phyloP scores from a whole-genome alignment of 345 rosid species.

The Sonneratia alba region DNA sequence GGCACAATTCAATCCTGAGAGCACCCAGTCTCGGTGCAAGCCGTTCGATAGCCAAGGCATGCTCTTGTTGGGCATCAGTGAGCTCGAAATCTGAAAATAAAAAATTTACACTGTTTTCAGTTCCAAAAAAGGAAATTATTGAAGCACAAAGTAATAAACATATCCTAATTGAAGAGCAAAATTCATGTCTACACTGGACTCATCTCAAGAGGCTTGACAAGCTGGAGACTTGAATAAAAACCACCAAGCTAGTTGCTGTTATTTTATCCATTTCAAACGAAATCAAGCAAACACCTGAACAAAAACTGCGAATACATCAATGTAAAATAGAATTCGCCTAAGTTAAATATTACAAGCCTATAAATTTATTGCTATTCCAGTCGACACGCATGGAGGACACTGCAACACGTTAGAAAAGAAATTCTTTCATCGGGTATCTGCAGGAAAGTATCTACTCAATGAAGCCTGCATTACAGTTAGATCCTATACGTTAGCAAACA shows the following conservation, averaged over 20 bases:
- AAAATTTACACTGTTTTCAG: neutral
- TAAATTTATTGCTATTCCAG: neutral
- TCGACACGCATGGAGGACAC: neutral
- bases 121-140: neutral
- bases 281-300: neutral
- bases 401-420: neutral
- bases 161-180: neutral
- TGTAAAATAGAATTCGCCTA: neutral
- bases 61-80: conserved; percentile 91
- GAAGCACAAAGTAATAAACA: neutral
- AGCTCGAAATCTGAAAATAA: conserved; percentile 61
- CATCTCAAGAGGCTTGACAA: neutral
- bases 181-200: neutral
- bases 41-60: conserved; percentile 78
- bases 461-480: neutral
- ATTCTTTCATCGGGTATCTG: neutral
- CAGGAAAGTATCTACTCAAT: neutral
- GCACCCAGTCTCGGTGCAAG: conserved; percentile 76
- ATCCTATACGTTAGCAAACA: neutral
- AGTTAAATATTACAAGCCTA: neutral
- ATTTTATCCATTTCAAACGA: neutral
- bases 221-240: neutral
- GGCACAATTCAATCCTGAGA: conserved; percentile 80
- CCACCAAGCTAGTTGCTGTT: neutral
- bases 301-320: neutral